These are phyloP conservation scores for Pholiota adiposa DNA, from an alignment of 1,284 basidiomycete genomes.

Conservation along the genomic window DNA sequence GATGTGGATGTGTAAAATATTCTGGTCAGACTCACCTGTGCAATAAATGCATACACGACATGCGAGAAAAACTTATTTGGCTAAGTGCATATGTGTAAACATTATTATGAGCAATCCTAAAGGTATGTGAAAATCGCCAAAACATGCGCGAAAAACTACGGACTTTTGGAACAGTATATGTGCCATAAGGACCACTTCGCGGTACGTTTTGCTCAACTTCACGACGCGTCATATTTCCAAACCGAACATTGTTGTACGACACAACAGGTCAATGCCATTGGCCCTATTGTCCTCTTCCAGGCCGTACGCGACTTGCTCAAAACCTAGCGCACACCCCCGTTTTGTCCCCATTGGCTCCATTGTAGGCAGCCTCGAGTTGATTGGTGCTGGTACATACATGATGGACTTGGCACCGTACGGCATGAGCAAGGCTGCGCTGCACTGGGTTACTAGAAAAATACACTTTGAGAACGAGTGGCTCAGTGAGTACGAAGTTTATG, in stretches of 20 bases:
- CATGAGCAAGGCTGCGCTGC: not conserved
- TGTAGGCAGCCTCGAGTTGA: not conserved
- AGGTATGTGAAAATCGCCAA: no score
- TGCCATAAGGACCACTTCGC: not conserved
- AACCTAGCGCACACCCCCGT: not conserved
- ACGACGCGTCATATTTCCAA: not conserved
- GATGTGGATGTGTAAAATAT: no score
- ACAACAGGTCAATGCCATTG: not conserved
- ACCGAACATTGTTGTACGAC: not conserved
- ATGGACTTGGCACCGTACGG: not conserved
- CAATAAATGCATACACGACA: no score
- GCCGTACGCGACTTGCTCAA: not conserved
- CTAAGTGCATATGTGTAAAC: no score
- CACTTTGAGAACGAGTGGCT: constrained; percentile 15
- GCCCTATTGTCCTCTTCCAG: constrained; percentile 1
- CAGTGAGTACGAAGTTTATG: constrained; percentile 1
- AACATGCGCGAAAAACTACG: no score
- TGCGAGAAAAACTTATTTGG: no score
- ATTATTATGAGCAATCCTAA: no score
- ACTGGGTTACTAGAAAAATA: constrained; percentile 5
- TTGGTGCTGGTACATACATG: not conserved
- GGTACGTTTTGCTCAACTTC: not conserved
- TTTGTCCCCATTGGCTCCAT: not conserved
- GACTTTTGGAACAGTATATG: no score
- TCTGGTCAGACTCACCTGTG: no score